A percentile compares a stretch with the other conserved stretches of the same genome.
Evolutionary conservation across 495 filamentous ascomycete species (phyloP).

Genomic region (Penicillium bovifimosum): DNA sequence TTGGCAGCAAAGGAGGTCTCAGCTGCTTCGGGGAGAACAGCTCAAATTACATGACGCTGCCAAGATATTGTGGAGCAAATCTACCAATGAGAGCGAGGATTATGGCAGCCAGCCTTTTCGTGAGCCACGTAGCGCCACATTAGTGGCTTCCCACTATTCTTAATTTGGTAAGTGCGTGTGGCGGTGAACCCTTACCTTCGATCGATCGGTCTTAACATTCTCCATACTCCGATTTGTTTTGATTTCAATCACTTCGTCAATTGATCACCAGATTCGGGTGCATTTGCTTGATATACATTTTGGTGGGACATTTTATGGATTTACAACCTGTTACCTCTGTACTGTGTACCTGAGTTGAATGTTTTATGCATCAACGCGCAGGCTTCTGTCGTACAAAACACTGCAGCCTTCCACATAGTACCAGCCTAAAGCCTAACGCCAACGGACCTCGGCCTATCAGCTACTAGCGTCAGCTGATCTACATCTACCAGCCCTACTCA

Average conservation of each 20-base stretch:
- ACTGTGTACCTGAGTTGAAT: background rate
- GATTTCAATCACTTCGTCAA: no score
- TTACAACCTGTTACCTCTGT: no score
- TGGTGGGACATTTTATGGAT: no score
- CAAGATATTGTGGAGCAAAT: conserved; percentile 7
- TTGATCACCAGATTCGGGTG: no score
- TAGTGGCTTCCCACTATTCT: background rate
- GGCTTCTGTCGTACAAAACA: background rate
- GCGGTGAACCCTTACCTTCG: conserved; percentile 16
- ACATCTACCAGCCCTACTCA: background rate
- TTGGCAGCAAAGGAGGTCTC: conserved; percentile 5
- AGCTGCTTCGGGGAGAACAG: background rate
- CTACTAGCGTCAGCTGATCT: background rate
- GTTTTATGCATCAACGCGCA: background rate
- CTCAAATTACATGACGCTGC: conserved; percentile 18
- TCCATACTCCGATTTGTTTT: background rate
- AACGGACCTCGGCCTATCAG: background rate
- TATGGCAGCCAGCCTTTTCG: background rate
- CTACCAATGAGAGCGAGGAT: conserved; percentile 3
- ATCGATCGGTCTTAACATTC: background rate
- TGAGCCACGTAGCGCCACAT: conserved; percentile 24
- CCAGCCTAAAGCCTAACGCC: no score
- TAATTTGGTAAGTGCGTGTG: conserved; percentile 14
- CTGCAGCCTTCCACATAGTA: background rate
- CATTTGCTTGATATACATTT: no score